Base-by-base conservation (phyloP, 148 eudicot species). In the Cornus kousa region DNA sequence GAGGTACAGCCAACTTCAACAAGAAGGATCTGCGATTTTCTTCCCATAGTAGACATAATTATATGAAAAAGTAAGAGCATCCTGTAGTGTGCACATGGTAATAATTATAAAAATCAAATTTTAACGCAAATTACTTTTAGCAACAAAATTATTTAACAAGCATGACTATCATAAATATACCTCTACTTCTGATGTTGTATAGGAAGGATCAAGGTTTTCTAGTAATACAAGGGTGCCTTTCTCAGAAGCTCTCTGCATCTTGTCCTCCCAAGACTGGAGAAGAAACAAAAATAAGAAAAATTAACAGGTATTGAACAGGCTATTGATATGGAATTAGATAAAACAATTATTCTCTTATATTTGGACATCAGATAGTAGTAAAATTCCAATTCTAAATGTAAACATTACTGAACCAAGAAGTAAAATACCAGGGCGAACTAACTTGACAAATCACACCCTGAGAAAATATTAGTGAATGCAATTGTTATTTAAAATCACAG, bases 101-200 rank as follows among this genome's bases (percentile, higher is more conserved):
- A 13, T 57, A 9, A 57, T 57, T 57, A 19, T 57, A 19, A 57
- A 13, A 57, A 43, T 57, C 62, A 13, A 57, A 57, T 8, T 57
- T 2, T 57, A 6, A 43, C 8, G 48, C 62, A 57, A 13, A 19
- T 57, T 57, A 19, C 20, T 3, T 57, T 57, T 57, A 19, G 62
- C 20, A 57, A 3, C 5, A 57, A 7, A 57, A 57, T 19, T 57
- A 57, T 57, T 55, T 19, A 57, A 57, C 33, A 28, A 22, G 4
- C 19, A 48, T 9, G 32, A 13, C 11, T 50, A 11, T 33, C 66
- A 62, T 14, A 50, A 28, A 24, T 84, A 24, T 84, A 91, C 94
- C 92, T 89, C 79, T 33, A 89, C 83, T 59, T 91, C 89, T 77
- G 82, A 82, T 68, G 94, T 89, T 32, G 89, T 80, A 79, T 74